Conservation (phyloP, 306 rosid species). For the Acacia confusa region DNA sequence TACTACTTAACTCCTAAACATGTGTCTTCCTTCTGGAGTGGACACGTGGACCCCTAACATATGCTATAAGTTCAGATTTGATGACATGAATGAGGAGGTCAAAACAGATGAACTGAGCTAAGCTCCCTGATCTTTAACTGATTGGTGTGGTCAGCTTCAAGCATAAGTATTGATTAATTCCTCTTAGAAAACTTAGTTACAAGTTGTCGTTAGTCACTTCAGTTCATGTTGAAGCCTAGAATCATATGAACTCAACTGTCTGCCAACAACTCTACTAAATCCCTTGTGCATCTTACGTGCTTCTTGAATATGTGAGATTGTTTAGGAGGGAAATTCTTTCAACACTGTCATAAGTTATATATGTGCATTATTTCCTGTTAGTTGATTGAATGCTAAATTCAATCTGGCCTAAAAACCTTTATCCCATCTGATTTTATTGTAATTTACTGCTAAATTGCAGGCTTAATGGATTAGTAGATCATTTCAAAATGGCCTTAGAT, state of each 20-base stretch:
- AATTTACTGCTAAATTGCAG: slow-evolving; percentile 43
- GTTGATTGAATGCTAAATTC: background rate
- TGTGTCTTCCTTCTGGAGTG: no score
- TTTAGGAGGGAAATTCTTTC: background rate
- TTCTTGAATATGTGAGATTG: background rate
- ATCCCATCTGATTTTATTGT: background rate
- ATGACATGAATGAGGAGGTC: background rate
- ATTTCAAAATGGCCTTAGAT: slow-evolving; percentile 77
- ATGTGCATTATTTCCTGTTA: background rate
- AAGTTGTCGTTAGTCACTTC: background rate
- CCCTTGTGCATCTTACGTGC: background rate
- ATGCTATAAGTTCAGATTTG: background rate
- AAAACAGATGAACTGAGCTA: slow-evolving; percentile 2
- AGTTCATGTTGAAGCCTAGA: background rate
- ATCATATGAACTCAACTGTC: background rate
- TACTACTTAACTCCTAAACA: no score
- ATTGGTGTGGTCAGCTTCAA: background rate
- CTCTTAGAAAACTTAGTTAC: background rate
- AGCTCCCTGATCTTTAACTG: background rate
- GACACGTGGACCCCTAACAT: no score
- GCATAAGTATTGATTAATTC: background rate
- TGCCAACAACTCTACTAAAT: background rate
- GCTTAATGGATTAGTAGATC: slow-evolving; percentile 63
- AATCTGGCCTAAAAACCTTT: background rate
- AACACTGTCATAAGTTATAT: background rate